These are phyloP conservation scores for Stephanocyclus meneghinianus DNA, from an alignment of 352 stramenopile genomes.

Conservation along the genomic window DNA sequence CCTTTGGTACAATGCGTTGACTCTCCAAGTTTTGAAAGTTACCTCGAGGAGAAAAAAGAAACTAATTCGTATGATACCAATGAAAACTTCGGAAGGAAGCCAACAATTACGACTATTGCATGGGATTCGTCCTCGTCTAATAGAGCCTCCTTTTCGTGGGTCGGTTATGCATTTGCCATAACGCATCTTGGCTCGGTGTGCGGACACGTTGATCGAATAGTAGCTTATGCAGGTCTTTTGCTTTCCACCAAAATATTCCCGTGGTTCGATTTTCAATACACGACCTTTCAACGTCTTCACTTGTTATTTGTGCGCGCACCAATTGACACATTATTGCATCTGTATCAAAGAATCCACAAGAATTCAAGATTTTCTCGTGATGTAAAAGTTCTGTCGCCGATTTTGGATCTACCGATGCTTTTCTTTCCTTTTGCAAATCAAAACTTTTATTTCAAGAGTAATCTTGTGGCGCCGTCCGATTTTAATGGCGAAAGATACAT, in stretches of 20 bases:
- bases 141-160: conserved; percentile 70
- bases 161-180: conserved; percentile 67
- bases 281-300: conserved; percentile 61
- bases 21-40: not conserved
- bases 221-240: conserved; percentile 65
- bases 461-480: conserved; percentile 57
- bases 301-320: conserved; percentile 54
- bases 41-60: conserved; percentile 60
- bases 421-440: conserved; percentile 83
- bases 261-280: conserved; percentile 36
- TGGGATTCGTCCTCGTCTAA: conserved; percentile 66
- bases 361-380: conserved; percentile 27
- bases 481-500: conserved; percentile 82
- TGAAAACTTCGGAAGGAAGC: conserved; percentile 1
- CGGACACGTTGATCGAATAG: conserved; percentile 63
- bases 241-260: conserved; percentile 69
- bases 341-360: conserved; percentile 40
- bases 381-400: conserved; percentile 50
- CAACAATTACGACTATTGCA: conserved; percentile 58
- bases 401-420: conserved; percentile 80
- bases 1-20: not conserved
- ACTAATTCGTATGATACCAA: conserved; percentile 12
- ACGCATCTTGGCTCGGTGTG: conserved; percentile 66
- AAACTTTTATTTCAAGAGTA: conserved; percentile 76
- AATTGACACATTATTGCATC: conserved; percentile 45